Percentiles rank a stretch among this genome's conserved stretches.
phyloP scores from a whole-genome alignment of 108 stramenopile genomes.

The Skeletonema marinoi region DNA sequence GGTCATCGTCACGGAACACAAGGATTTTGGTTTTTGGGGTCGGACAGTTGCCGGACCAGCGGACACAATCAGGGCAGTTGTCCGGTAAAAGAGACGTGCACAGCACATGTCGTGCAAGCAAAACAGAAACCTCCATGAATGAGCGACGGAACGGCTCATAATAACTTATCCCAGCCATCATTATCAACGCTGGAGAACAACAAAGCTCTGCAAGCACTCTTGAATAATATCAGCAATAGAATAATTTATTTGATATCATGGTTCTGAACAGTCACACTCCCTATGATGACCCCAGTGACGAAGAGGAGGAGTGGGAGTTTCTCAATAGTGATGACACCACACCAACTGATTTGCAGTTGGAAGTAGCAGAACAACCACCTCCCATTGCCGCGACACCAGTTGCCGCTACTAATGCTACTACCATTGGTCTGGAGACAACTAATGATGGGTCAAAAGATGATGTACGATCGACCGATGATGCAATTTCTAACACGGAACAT shows the following conservation, averaged over 20 bases:
- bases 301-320: slow-evolving; percentile 12
- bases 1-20: no score
- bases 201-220: not conserved
- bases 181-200: not conserved
- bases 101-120: no score
- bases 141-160: no score
- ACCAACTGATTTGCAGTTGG: not conserved
- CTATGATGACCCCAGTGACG: slow-evolving; percentile 5
- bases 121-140: no score
- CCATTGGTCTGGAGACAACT: not conserved
- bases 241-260: slow-evolving; percentile 3
- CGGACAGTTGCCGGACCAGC: no score
- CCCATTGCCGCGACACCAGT: not conserved
- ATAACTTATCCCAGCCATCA: no score
- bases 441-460: not conserved
- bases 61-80: no score
- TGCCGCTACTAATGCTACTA: not conserved
- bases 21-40: no score
- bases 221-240: not conserved
- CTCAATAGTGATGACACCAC: not conserved
- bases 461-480: not conserved
- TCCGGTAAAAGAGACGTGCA: no score
- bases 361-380: not conserved
- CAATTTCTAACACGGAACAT: not conserved
- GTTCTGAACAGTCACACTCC: slow-evolving; percentile 17